These are phyloP conservation scores for Auricularia sp. DNA, from an alignment of 768 basidiomycete genomes.

Conservation along the genomic window DNA sequence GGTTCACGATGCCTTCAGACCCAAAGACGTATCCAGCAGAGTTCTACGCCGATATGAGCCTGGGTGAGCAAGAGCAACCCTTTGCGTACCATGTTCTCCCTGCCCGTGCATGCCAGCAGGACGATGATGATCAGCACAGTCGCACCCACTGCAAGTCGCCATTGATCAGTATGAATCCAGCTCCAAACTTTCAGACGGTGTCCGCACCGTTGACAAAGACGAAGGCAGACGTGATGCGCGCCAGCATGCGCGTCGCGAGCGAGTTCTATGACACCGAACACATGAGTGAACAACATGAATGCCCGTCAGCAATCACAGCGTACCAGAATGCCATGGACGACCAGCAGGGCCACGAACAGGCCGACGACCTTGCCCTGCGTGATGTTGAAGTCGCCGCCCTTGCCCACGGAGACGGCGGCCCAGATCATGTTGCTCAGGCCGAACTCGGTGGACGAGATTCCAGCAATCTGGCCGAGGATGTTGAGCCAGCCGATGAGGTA, in stretches of 20 bases:
- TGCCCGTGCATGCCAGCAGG: slow-evolving; percentile 20
- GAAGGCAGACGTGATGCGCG: slow-evolving; percentile 61
- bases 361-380: slow-evolving; percentile 69
- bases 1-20: slow-evolving; percentile 60
- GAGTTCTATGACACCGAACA: slow-evolving; percentile 39
- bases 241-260: slow-evolving; percentile 64
- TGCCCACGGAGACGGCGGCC: slow-evolving; percentile 60
- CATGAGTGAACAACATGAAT: not conserved
- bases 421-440: slow-evolving; percentile 68
- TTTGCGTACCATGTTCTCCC: slow-evolving; percentile 11
- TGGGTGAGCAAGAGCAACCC: slow-evolving; percentile 19
- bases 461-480: slow-evolving; percentile 75
- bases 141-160: not conserved
- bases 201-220: slow-evolving; percentile 85
- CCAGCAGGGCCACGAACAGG: slow-evolving; percentile 64
- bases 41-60: slow-evolving; percentile 54
- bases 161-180: slow-evolving; percentile 25
- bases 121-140: slow-evolving; percentile 25
- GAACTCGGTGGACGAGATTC: slow-evolving; percentile 49
- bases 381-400: slow-evolving; percentile 48
- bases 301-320: slow-evolving; percentile 11
- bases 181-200: slow-evolving; percentile 13
- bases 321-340: slow-evolving; percentile 66
- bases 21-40: slow-evolving; percentile 73
- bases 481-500: slow-evolving; percentile 70